phyloP scores from a whole-genome alignment of 108 stramenopile genomes.

The Skeletonema costatum region DNA sequence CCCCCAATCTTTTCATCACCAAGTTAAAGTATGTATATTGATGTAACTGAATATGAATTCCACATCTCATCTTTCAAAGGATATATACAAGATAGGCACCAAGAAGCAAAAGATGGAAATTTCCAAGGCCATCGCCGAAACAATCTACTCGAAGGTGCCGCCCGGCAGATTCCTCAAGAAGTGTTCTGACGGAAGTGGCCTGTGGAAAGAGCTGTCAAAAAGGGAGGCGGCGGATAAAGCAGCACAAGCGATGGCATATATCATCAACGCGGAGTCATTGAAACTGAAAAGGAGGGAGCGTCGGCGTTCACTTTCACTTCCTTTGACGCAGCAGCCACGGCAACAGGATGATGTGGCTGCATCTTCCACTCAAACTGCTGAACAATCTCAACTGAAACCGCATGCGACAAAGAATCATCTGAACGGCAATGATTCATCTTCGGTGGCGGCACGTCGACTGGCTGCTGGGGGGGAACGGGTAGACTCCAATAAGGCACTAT shows the following conservation, averaged over 20 bases:
- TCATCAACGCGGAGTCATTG: not conserved
- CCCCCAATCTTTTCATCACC: too few relatives aligned
- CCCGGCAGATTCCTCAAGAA: not conserved
- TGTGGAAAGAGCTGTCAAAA: not conserved
- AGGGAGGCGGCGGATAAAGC: not conserved
- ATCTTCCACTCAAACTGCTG: not conserved
- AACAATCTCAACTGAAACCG: not conserved
- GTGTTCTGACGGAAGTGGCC: not conserved
- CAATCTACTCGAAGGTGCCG: not conserved
- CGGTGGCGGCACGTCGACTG: not conserved
- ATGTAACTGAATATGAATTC: not conserved
- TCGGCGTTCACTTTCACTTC: not conserved
- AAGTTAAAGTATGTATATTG: too few relatives aligned
- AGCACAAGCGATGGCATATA: not conserved
- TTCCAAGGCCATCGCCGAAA: not conserved
- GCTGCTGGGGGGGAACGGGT: not conserved
- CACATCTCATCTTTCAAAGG: not conserved
- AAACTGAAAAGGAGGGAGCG: not conserved
- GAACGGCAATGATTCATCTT: not conserved
- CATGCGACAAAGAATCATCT: not conserved
- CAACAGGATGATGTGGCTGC: not conserved
- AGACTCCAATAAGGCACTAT: not conserved
- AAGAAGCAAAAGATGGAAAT: not conserved
- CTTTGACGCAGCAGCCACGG: not conserved
- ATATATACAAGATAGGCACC: not conserved